These are phyloP conservation scores for Hanseniaspora lindneri DNA, from an alignment of 805 yeast genomes.

Conservation along the genomic window DNA sequence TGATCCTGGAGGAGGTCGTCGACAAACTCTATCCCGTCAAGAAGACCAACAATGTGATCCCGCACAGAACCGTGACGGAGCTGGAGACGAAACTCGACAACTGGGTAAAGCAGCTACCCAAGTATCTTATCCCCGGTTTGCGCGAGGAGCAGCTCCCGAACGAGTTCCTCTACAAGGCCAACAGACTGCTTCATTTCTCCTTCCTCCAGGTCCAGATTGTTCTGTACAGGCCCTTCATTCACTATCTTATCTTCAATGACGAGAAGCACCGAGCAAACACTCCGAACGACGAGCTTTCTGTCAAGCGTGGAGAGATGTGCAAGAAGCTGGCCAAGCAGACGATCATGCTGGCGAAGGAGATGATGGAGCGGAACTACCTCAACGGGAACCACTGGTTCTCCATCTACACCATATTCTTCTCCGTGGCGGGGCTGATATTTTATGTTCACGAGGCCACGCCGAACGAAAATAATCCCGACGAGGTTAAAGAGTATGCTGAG, in stretches of 20 bases:
- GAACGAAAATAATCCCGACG: constrained; percentile 30
- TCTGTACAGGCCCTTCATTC: constrained; percentile 82
- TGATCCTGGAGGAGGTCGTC: constrained; percentile 60
- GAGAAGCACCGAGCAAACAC: constrained; percentile 21
- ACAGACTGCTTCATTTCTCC: constrained; percentile 59
- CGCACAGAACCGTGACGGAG: constrained; percentile 43
- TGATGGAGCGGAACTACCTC: constrained; percentile 58
- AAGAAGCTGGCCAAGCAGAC: constrained; percentile 73
- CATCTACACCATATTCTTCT: constrained; percentile 83
- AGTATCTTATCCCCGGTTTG: constrained; percentile 50
- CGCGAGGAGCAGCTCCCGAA: constrained; percentile 33
- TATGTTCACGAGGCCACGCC: constrained; percentile 52
- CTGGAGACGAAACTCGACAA: constrained; percentile 59
- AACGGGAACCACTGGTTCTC: constrained; percentile 91
- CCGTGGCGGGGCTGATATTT: constrained; percentile 77
- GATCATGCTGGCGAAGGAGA: constrained; percentile 64
- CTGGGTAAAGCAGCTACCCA: constrained; percentile 65
- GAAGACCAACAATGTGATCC: constrained; percentile 27
- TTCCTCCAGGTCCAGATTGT: constrained; percentile 73
- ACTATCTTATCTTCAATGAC: constrained; percentile 44
- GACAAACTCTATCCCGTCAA: constrained; percentile 55
- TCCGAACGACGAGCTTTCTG: constrained; percentile 32
- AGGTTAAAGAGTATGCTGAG: constrained; percentile 39
- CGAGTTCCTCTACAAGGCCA: constrained; percentile 39
- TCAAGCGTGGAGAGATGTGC: constrained; percentile 71